Evolutionary conservation across 139 green algal genomes (phyloP).

Genomic region (Picochlorum sp.): DNA sequence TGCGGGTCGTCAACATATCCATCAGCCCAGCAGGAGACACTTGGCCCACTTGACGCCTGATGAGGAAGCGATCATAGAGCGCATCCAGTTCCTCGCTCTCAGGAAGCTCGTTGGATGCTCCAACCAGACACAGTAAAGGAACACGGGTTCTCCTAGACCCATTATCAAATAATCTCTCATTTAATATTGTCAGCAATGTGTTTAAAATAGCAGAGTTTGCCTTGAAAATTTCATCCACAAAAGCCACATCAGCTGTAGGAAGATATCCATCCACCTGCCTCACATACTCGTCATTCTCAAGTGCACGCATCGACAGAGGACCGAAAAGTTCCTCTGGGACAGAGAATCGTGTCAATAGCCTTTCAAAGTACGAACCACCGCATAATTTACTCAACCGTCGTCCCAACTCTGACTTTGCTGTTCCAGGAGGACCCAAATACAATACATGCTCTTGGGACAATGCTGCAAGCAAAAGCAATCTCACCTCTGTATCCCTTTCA

Average conservation of each 20-base stretch:
- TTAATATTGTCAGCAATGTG: slow-evolving; percentile 86
- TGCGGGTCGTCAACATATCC: slow-evolving; percentile 22
- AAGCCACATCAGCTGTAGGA: slow-evolving; percentile 69
- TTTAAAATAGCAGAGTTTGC: slow-evolving; percentile 93
- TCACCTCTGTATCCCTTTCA: slow-evolving; percentile 63
- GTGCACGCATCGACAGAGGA: slow-evolving; percentile 73
- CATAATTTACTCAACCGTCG: slow-evolving; percentile 54
- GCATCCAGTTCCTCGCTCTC: slow-evolving; percentile 88
- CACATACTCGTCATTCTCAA: slow-evolving; percentile 88
- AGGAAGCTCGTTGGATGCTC: slow-evolving; percentile 82
- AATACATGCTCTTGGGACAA: slow-evolving; percentile 78
- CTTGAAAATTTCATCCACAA: slow-evolving; percentile 88
- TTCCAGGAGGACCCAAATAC: slow-evolving; percentile 76
- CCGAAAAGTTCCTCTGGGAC: slow-evolving; percentile 93
- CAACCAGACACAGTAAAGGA: slow-evolving; percentile 62
- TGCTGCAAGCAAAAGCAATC: slow-evolving; percentile 74
- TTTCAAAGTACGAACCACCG: slow-evolving; percentile 76
- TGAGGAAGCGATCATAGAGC: slow-evolving; percentile 87
- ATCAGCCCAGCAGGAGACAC: slow-evolving; percentile 24
- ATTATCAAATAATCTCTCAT: slow-evolving; percentile 94
- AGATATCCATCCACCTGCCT: slow-evolving; percentile 85
- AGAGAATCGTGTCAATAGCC: slow-evolving; percentile 84
- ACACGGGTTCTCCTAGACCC: slow-evolving; percentile 53
- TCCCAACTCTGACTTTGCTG: slow-evolving; percentile 84
- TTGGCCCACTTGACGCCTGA: slow-evolving; percentile 61